Evolutionary conservation across 139 green algal genomes (phyloP).

Genomic region (Ostreobium quekettii): DNA sequence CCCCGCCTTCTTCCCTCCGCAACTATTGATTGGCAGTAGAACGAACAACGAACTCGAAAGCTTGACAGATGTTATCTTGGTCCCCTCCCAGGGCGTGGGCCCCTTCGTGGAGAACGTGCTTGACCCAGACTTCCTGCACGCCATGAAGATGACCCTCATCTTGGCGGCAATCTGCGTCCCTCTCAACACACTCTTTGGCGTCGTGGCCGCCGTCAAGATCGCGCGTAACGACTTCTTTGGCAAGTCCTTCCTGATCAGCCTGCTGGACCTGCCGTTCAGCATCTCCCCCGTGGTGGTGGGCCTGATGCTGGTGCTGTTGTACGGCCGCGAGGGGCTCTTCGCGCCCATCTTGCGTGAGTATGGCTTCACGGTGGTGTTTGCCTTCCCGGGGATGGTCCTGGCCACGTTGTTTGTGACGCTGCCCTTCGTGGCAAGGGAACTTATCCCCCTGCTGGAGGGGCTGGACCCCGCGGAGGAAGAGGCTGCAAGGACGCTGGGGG

Average conservation of each 20-base stretch:
- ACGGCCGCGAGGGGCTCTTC: conserved; percentile 78
- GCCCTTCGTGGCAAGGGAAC: conserved; percentile 78
- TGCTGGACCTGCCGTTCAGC: conserved; percentile 83
- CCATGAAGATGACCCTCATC: conserved; percentile 63
- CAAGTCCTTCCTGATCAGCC: conserved; percentile 62
- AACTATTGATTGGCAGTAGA: background rate
- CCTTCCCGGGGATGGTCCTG: conserved; percentile 75
- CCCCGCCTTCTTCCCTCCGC: no score
- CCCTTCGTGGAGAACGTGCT: conserved; percentile 61
- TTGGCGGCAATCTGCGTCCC: conserved; percentile 64
- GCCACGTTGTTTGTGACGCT: conserved; percentile 84
- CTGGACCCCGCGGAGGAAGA: conserved; percentile 75
- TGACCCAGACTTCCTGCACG: conserved; percentile 76
- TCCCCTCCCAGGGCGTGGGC: conserved; percentile 54
- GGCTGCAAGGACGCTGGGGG: conserved; percentile 66
- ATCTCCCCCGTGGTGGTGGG: conserved; percentile 81
- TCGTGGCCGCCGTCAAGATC: conserved; percentile 59
- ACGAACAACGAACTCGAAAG: conserved; percentile 32
- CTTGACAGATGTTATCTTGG: no score
- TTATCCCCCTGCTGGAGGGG: conserved; percentile 76
- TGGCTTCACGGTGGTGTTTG: conserved; percentile 76
- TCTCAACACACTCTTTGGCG: conserved; percentile 74
- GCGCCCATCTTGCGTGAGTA: conserved; percentile 49
- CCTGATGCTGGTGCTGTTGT: conserved; percentile 83
- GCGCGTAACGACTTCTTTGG: conserved; percentile 69